Conservation (phyloP, 768 basidiomycete genomes). For the Serendipita sp. region DNA sequence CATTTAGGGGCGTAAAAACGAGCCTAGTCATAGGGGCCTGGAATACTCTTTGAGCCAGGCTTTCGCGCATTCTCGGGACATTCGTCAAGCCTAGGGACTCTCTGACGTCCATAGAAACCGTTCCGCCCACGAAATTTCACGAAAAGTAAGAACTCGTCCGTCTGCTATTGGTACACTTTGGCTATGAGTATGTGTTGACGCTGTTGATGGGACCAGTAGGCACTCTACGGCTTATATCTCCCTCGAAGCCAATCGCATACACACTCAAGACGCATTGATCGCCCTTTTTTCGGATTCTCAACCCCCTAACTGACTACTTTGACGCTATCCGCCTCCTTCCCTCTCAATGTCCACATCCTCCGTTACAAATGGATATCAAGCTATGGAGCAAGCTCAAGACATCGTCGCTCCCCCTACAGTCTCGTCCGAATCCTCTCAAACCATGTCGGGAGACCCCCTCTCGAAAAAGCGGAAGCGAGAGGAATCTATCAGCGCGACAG, state of each 20-base stretch:
- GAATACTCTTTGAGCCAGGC: too few relatives aligned
- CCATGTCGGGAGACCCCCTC: conserved; percentile 1
- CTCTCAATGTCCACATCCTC: background rate
- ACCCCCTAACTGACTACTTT: conserved; percentile 1
- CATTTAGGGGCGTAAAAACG: too few relatives aligned
- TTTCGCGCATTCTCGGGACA: too few relatives aligned
- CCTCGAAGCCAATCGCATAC: background rate
- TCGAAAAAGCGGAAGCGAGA: conserved; percentile 55
- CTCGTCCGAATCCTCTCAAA: background rate
- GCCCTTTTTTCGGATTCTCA: background rate
- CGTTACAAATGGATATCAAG: background rate
- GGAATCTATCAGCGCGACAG: conserved; percentile 23
- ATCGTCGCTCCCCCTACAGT: background rate
- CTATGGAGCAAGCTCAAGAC: background rate
- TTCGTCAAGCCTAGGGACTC: too few relatives aligned
- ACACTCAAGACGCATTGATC: background rate
- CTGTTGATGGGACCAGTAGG: background rate
- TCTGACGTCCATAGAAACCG: too few relatives aligned
- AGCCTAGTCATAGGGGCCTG: too few relatives aligned
- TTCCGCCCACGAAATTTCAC: too few relatives aligned
- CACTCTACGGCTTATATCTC: background rate
- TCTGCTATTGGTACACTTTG: too few relatives aligned
- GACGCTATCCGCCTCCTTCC: background rate
- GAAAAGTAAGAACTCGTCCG: too few relatives aligned
- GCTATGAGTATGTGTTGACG: background rate